These are phyloP conservation scores for Trichophyton simii DNA, from an alignment of 2,329 filamentous ascomycete genomes.

Conservation along the genomic window DNA sequence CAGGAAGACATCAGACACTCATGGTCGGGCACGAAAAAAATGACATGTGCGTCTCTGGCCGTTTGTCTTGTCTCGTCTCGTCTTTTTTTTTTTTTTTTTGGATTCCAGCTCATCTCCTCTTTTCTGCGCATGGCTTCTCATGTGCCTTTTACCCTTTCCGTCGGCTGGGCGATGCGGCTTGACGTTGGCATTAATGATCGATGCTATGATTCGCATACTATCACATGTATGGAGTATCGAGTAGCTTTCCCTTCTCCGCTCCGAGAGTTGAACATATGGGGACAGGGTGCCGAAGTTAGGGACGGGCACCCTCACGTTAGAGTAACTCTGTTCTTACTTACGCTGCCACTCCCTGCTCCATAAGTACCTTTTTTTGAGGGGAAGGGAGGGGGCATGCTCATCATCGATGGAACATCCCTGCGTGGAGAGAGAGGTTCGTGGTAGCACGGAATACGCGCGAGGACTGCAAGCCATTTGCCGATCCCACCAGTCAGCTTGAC, in stretches of 20 bases:
- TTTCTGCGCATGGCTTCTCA: not conserved
- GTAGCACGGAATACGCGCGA: constrained; percentile 3
- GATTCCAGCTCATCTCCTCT: not conserved
- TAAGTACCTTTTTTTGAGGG: too few species aligned
- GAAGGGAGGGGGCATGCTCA: too few species aligned
- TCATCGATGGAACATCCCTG: not conserved
- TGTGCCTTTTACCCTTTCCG: not conserved
- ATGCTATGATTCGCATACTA: not conserved
- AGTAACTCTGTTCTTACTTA: too few species aligned
- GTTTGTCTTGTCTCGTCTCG: not conserved
- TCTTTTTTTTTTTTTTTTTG: not conserved
- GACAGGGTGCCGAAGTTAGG: not conserved
- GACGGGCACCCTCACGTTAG: too few species aligned
- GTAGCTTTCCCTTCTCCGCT: not conserved
- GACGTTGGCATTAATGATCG: not conserved
- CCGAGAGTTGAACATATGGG: not conserved
- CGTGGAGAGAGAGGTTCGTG: not conserved
- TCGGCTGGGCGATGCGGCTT: not conserved
- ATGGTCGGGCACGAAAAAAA: not conserved
- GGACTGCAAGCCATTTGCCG: constrained; percentile 1
- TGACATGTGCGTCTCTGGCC: not conserved
- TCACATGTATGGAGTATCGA: not conserved
- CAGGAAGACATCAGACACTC: not conserved
- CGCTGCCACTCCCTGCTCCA: not conserved
- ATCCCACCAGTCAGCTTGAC: not conserved